Base-by-base conservation (phyloP, 495 filamentous ascomycete species). In the Penicillium alfredii region DNA sequence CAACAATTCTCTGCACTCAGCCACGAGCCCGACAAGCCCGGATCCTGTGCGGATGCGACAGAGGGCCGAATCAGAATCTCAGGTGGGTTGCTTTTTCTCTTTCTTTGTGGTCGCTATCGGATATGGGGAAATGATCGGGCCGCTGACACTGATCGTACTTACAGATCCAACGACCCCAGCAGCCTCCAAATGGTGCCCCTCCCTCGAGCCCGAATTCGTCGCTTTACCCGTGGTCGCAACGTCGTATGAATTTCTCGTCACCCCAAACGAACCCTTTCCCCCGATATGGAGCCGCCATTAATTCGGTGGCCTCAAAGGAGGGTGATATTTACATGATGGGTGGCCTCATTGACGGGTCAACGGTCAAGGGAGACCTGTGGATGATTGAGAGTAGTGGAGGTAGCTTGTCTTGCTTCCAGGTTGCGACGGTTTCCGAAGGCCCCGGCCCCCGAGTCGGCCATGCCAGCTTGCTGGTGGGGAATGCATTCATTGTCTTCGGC, bases 281-380 rank as follows among this genome's bases (percentile, higher is more conserved):
- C 7, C 80, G 93, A 55, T 97, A 97, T 74, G 93, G 93, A 54
- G 88, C 93, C 27, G 93, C 93, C 6, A 88, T 94, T 61, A 99
- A 97, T 59, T 74, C 88, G 0, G 72, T 84, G 9, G 80, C 89
- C 11, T 94, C 89, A 6, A 97, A 96, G 59, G 93, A 99, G 63
- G 93, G 93, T 30, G 85, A 93, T 53, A 84, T 99, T 30, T 99
- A 97, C 51, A 73, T 99, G 49, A 97, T 99, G 90, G 93, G 93
- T 27, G 93, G 93, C 28, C 62, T 99, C 36, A 86, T 97, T 48
- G 87, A 93, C 53, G 88, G 88, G 27, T 84, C 86, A 6, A 94
- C 85, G 0, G 92, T 97, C 9, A 94, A 94, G 51, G 93, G 93
- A 17, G 93, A 99, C 61, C 60, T 99, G 27, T 99, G 93, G 93